A percentile compares a stretch with the other conserved stretches of the same genome.
Evolutionary conservation across 805 yeast species (phyloP).

Genomic region (Saturnispora dispora): DNA sequence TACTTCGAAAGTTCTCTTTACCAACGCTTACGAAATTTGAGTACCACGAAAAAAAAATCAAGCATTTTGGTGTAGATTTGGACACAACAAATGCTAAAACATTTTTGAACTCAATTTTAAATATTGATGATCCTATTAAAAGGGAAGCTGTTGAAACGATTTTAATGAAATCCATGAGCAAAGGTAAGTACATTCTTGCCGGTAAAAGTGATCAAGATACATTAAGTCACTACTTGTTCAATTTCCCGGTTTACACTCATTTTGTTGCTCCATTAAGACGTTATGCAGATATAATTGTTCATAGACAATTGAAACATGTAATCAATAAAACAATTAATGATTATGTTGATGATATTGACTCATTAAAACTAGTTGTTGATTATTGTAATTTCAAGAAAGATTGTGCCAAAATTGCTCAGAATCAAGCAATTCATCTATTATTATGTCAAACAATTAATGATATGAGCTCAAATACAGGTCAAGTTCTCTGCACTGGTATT

Average conservation of each 20-base stretch:
- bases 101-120: slow-evolving; percentile 60
- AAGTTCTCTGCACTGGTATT: slow-evolving; percentile 73
- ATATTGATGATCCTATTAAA: slow-evolving; percentile 49
- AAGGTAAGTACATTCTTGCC: slow-evolving; percentile 83
- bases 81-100: slow-evolving; percentile 69
- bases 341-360: slow-evolving; percentile 47
- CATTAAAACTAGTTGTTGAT: slow-evolving; percentile 75
- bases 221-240: slow-evolving; percentile 71
- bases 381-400: slow-evolving; percentile 94
- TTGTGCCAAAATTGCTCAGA: slow-evolving; percentile 88
- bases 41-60: slow-evolving; percentile 63
- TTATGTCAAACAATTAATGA: slow-evolving; percentile 77
- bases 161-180: slow-evolving; percentile 68
- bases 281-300: slow-evolving; percentile 87
- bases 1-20: slow-evolving; percentile 78
- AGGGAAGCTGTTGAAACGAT: slow-evolving; percentile 73
- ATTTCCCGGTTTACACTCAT: slow-evolving; percentile 82
- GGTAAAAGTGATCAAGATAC: slow-evolving; percentile 77
- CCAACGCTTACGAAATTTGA: slow-evolving; percentile 80
- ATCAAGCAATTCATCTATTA: slow-evolving; percentile 83
- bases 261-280: slow-evolving; percentile 89
- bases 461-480: slow-evolving; percentile 66
- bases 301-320: slow-evolving; percentile 75
- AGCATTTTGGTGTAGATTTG: slow-evolving; percentile 53
- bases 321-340: slow-evolving; percentile 36